phyloP scores from a whole-genome alignment of 140 eudicot species.

The Senecio squalidus region DNA sequence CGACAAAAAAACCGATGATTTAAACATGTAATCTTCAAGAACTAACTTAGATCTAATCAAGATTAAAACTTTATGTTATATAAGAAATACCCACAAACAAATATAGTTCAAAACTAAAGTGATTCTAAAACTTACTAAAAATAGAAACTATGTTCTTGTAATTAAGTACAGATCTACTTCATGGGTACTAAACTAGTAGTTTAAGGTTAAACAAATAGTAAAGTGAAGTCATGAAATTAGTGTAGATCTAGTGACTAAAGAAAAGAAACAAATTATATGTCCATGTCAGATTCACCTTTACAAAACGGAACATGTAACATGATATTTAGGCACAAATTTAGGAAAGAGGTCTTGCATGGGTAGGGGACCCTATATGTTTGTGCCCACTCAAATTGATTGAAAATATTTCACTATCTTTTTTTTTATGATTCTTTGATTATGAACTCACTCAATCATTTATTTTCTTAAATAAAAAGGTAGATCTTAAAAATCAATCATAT shows the following conservation, averaged over 20 bases:
- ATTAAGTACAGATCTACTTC: slow-evolving; percentile 26
- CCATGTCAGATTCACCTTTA: slow-evolving; percentile 33
- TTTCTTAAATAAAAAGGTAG: not conserved
- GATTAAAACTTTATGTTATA: slow-evolving; percentile 16
- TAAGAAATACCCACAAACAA: slow-evolving; percentile 16
- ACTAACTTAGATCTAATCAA: slow-evolving; percentile 20
- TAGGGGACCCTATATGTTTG: slow-evolving; percentile 37
- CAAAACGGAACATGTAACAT: slow-evolving; percentile 38
- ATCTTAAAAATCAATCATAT: slow-evolving; percentile 27
- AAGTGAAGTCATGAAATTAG: slow-evolving; percentile 19
- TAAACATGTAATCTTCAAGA: no score
- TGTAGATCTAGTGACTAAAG: slow-evolving; percentile 42
- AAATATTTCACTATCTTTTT: not conserved
- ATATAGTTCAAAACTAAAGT: slow-evolving; percentile 6
- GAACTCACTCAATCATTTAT: slow-evolving; percentile 12
- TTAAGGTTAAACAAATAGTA: not conserved
- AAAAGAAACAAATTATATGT: slow-evolving; percentile 16
- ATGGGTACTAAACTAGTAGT: not conserved
- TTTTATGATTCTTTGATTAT: slow-evolving; percentile 12
- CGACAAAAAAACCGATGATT: not conserved
- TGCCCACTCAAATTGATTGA: slow-evolving; percentile 20
- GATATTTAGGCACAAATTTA: slow-evolving; percentile 45
- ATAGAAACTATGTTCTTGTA: slow-evolving; percentile 21
- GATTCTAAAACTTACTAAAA: slow-evolving; percentile 14
- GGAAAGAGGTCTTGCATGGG: slow-evolving; percentile 6